Percentiles rank a stretch among this genome's conserved stretches.
Evolutionary conservation across 495 filamentous ascomycete genomes (phyloP).

Genomic region (Aspergillus cristatus): DNA sequence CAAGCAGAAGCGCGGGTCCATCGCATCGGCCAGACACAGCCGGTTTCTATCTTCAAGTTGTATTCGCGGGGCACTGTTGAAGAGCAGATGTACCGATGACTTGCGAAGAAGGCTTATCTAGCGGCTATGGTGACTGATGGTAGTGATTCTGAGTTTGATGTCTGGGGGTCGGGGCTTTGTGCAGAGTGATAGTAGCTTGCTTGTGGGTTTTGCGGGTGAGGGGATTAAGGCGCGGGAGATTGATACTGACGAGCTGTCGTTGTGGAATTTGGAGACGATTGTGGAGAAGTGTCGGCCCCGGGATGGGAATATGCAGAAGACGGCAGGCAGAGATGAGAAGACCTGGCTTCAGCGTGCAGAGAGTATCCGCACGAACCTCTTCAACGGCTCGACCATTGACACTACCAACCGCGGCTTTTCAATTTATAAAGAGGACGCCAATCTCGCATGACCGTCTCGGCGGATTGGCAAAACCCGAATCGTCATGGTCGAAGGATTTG

Average conservation of each 20-base stretch:
- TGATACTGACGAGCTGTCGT: conserved; percentile 46
- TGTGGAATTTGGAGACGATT: conserved; percentile 49
- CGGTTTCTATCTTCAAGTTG: conserved; percentile 50
- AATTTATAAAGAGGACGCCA: conserved; percentile 19
- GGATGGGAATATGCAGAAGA: not conserved
- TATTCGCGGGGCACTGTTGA: conserved; percentile 53
- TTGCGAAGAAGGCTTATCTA: conserved; percentile 60
- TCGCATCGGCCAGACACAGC: conserved; percentile 49
- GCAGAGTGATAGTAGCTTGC: too few relatives aligned
- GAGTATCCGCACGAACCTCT: conserved; percentile 49
- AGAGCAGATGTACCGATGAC: conserved; percentile 53
- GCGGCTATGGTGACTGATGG: conserved; percentile 52
- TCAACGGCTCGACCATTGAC: conserved; percentile 37
- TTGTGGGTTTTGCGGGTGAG: too few relatives aligned
- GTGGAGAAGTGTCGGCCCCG: conserved; percentile 37
- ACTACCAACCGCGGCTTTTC: conserved; percentile 27
- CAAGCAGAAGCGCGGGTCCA: conserved; percentile 55
- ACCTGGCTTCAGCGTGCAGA: conserved; percentile 52
- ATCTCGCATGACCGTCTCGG: conserved; percentile 14
- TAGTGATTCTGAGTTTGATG: too few relatives aligned
- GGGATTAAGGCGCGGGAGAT: too few relatives aligned
- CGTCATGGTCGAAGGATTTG: conserved; percentile 50
- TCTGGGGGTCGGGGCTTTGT: too few relatives aligned
- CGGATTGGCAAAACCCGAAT: conserved; percentile 51
- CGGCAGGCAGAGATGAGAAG: conserved; percentile 40